Conservation (phyloP, 2,329 filamentous ascomycete species). For the Aplosporella prunicola region DNA sequence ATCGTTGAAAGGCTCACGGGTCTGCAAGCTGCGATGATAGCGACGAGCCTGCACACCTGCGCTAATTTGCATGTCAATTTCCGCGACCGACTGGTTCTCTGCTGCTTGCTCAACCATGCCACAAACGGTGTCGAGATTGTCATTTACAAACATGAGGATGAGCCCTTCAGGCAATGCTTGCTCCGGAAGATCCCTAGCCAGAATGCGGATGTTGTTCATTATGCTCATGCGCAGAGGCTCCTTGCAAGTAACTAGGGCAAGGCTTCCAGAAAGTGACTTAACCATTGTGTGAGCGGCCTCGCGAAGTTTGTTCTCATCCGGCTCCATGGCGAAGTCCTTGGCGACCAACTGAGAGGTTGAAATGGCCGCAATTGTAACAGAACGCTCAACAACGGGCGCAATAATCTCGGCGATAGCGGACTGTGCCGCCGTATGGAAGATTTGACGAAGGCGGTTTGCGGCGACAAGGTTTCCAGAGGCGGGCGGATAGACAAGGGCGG, state of each 20-base stretch:
- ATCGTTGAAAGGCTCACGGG: conserved; percentile 78
- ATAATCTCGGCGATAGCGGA: conserved; percentile 94
- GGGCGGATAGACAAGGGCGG: conserved; percentile 64
- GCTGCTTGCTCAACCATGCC: conserved; percentile 92
- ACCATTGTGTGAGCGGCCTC: conserved; percentile 88
- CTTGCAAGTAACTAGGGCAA: conserved; percentile 96
- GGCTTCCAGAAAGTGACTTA: conserved; percentile 83
- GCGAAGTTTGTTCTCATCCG: conserved; percentile 77
- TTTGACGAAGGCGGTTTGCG: conserved; percentile 54
- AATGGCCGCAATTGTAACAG: conserved; percentile 94
- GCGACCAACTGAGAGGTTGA: conserved; percentile 91
- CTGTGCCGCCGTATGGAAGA: conserved; percentile 77
- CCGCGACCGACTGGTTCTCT: conserved; percentile 81
- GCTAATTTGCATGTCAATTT: conserved; percentile 92
- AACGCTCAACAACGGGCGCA: conserved; percentile 91
- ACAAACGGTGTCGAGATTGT: conserved; percentile 89
- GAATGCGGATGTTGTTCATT: conserved; percentile 90
- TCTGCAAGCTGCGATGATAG: conserved; percentile 62
- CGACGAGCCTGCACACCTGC: conserved; percentile 68
- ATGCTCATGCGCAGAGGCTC: conserved; percentile 94
- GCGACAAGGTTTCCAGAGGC: conserved; percentile 62
- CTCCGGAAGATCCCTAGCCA: conserved; percentile 54
- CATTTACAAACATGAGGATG: conserved; percentile 97
- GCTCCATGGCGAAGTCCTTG: conserved; percentile 92
- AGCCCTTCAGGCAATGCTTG: conserved; percentile 84